A percentile compares a stretch with the other conserved stretches of the same genome.
Evolutionary conservation across 1,284 basidiomycete species (phyloP).

Genomic region (Xanthoconium separans): DNA sequence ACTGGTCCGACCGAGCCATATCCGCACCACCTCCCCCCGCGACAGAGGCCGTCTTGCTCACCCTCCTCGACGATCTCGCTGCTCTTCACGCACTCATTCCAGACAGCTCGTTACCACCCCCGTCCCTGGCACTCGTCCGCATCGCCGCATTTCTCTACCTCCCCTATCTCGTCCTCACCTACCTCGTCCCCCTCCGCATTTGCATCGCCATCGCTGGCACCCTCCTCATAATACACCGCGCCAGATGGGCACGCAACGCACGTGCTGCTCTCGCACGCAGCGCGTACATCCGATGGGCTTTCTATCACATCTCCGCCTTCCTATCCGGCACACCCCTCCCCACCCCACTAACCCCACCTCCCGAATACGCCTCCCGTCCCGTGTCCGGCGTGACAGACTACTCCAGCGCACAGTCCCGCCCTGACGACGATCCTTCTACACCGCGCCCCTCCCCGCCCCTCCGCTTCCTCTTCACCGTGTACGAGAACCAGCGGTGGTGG

Average conservation of each 20-base stretch:
- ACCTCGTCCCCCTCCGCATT: slow-evolving; percentile 56
- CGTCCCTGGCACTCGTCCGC: slow-evolving; percentile 42
- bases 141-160: slow-evolving; percentile 48
- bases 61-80: slow-evolving; percentile 53
- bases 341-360: slow-evolving; percentile 38
- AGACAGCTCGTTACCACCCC: slow-evolving; percentile 36
- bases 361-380: slow-evolving; percentile 34
- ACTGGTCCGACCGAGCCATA: slow-evolving; percentile 26
- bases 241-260: slow-evolving; percentile 60
- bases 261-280: slow-evolving; percentile 58
- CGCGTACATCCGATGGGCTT: slow-evolving; percentile 63
- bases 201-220: slow-evolving; percentile 61
- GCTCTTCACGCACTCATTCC: slow-evolving; percentile 57
- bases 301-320: slow-evolving; percentile 47
- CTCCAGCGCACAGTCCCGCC: slow-evolving; percentile 26
- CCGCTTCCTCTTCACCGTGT: slow-evolving; percentile 84
- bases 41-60: slow-evolving; percentile 65
- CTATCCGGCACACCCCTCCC: slow-evolving; percentile 56
- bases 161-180: slow-evolving; percentile 60
- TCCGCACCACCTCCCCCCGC: slow-evolving; percentile 36
- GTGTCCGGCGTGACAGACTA: slow-evolving; percentile 25
- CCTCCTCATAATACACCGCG: slow-evolving; percentile 57
- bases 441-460: slow-evolving; percentile 37
- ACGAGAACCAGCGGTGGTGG: slow-evolving; percentile 97
- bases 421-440: slow-evolving; percentile 11